Evolutionary conservation across 305 asterid species (phyloP), one percentile per base, ranked within the genome.

Genomic region (Andrographis paniculata): DNA sequence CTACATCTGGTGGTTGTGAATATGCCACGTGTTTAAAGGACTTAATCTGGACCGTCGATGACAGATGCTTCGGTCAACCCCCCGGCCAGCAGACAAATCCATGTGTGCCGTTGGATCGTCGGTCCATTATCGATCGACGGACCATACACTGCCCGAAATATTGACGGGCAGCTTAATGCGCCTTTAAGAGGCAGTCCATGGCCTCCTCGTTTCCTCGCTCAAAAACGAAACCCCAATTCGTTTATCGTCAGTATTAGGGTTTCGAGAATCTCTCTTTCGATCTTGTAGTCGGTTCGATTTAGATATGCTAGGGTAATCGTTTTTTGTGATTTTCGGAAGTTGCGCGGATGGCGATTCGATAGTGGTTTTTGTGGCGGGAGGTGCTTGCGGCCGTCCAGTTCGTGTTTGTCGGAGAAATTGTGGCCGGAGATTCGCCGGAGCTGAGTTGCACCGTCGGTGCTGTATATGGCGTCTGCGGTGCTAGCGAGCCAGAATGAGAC

Each of bases 391-490:
- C 45, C 19, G 6, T 58, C 55, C 48, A 14, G 41, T 77, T 57
- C 78, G 77, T 85, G 95, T 43, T 73, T 63, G 59, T 36, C 45
- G 61, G 68, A 69, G 61, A 36, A 49, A 45, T 42, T 61, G 60
- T 55, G 54, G 67, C 72, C 72, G 74, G 80, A 63, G 66, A 50
- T 42, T 52, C 66, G 68, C 60, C 67, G 69, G 61, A 60, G 72
- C 66, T 63, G 68, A 64, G 56, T 31, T 59, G 61, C 61, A 63
- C 59, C 58, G 69, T 40, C 71, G 84, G 80, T 55, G 74, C 42
- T 48, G 62, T 70, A 53, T 58, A 89, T 91, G 99, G 92, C 95
- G 56, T 83, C 96, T n/a, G 95, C 96, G 60, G 80, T 81, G 55
- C 56, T 86, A 71, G 95, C 94, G 22, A 77, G 85, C 75, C 86